Conservation (phyloP, 306 rosid species). For the Parietaria judaica region DNA sequence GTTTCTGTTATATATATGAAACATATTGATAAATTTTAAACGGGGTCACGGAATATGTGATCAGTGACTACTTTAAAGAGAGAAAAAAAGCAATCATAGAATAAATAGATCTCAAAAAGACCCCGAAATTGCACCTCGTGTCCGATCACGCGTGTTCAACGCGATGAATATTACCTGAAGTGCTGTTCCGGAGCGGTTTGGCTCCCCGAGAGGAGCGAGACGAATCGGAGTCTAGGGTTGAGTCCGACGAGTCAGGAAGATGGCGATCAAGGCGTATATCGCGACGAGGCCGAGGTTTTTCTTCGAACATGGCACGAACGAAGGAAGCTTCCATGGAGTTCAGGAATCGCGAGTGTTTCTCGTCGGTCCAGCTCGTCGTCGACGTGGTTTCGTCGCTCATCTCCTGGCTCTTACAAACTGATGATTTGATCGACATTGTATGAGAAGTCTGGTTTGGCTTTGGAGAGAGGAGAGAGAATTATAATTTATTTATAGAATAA, state of each 20-base stretch:
- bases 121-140: too few species aligned
- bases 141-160: too few species aligned
- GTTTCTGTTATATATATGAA: too few species aligned
- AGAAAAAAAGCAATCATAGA: too few species aligned
- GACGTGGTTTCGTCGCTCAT: constrained; percentile 3
- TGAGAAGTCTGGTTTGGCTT: background rate
- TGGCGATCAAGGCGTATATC: constrained; percentile 41
- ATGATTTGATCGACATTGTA: background rate
- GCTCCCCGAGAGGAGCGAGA: background rate
- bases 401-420: background rate
- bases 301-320: constrained; percentile 53
- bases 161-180: constrained; percentile 30
- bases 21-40: too few species aligned
- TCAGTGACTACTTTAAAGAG: too few species aligned
- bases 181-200: constrained; percentile 20
- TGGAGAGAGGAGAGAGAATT: background rate
- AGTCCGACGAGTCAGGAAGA: constrained; percentile 56
- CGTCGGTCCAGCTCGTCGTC: constrained; percentile 52
- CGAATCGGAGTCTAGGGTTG: constrained; percentile 50
- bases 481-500: too few species aligned
- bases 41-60: too few species aligned
- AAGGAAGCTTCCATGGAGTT: constrained; percentile 77
- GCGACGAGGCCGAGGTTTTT: constrained; percentile 7
- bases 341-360: constrained; percentile 62
- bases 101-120: too few species aligned